Evolutionary conservation across 352 stramenopile species (phyloP), one percentile per base, ranked within the genome.

Genomic region (Phytophthora tubulina): DNA sequence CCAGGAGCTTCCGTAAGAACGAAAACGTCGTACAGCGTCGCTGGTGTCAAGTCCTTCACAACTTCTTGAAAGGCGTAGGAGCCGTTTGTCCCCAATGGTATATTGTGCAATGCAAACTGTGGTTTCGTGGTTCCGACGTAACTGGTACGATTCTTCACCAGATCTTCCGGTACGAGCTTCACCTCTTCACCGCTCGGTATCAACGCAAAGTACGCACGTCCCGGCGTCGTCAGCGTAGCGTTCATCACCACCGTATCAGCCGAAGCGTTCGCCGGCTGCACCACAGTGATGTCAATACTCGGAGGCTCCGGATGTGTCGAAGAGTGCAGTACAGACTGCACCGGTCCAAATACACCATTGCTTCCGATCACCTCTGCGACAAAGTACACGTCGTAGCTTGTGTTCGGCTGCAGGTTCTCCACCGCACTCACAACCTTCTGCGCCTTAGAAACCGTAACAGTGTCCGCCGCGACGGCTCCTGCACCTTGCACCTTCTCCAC

Each of bases 381-480:
- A 70, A 96, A 90, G 75, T 90, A 94, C 64, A 94, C 86, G 41
- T 94, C 87, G 72, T 94, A 96, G 75, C 76, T 93, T 27, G 75
- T 86, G 53, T 94, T 94, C 0, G 84, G 27, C 9, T 51, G 21
- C 11, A 96, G 64, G 0, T 80, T 73, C 6, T 73, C 30, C 1
- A 94, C 72, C 2, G 68, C 35, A 21, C 71, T 79, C 58, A 87
- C 84, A 2, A 93, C 53, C 30, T 91, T 90, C 46, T 91, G 78
- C 5, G 86, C 82, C 30, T 63, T 73, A 0, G 73, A 11, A 6
- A 91, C 76, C 0, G 73, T 67, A 17, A 94, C 63, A 0, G 86
- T 93, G 41, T 74, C 75, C 0, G 82, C 86, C 5, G 70, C 63
- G 10, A 80, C 59, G 17, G 27, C 59, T 15, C 8, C 14, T 15